Percentiles rank a stretch among this genome's conserved stretches.
phyloP scores from a whole-genome alignment of 75 land plant species.

The Picea glauca region DNA sequence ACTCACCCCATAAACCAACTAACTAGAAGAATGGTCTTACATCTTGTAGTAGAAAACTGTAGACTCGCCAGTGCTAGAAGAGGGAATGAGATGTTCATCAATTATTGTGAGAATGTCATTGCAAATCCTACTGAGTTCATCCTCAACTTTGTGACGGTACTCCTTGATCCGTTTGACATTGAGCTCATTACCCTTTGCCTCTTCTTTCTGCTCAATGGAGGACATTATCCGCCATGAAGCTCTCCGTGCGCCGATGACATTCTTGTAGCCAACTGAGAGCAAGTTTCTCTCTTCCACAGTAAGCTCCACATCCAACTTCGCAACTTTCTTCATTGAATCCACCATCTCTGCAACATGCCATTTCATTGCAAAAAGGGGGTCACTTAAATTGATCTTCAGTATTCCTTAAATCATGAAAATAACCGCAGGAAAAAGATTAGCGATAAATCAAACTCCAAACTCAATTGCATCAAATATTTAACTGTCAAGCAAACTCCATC shows the following conservation, averaged over 20 bases:
- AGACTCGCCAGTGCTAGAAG: slow-evolving; percentile 74
- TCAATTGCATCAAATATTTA: too few relatives aligned
- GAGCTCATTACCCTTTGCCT: slow-evolving; percentile 83
- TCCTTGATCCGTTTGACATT: slow-evolving; percentile 78
- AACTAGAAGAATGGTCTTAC: slow-evolving; percentile 32
- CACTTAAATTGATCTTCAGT: too few relatives aligned
- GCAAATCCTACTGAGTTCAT: slow-evolving; percentile 82
- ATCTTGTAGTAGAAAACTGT: slow-evolving; percentile 93
- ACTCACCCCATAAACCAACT: neutral
- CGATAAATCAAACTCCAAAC: too few relatives aligned
- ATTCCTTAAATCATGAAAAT: too few relatives aligned
- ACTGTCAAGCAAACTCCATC: too few relatives aligned
- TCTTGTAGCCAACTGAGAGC: slow-evolving; percentile 78
- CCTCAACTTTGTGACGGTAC: slow-evolving; percentile 85
- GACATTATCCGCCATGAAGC: slow-evolving; percentile 89
- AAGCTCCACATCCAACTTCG: slow-evolving; percentile 64
- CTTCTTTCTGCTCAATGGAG: slow-evolving; percentile 88
- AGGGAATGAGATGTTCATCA: slow-evolving; percentile 81
- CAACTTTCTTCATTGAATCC: slow-evolving; percentile 73
- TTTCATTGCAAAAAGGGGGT: neutral
- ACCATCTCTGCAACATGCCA: slow-evolving; percentile 54
- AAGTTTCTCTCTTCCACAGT: slow-evolving; percentile 76
- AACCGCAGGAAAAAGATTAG: too few relatives aligned
- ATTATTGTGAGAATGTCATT: slow-evolving; percentile 73
- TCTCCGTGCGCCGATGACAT: slow-evolving; percentile 73